A percentile compares a stretch with the other conserved stretches of the same genome.
Conservation (phyloP, 805 yeast genomes). For the Kodamaea jinghongensis region DNA sequence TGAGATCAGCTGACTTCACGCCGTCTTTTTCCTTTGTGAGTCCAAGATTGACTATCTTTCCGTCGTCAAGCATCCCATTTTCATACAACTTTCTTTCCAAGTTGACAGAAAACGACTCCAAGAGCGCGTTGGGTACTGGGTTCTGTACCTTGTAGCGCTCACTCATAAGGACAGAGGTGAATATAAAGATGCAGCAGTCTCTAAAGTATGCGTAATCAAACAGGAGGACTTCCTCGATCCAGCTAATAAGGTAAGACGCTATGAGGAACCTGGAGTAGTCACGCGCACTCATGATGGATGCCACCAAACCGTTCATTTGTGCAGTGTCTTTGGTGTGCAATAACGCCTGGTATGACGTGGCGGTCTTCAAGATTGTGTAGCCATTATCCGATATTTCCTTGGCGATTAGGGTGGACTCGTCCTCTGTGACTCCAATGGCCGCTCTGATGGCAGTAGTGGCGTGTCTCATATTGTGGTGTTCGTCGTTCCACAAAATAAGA, state of each 20-base stretch:
- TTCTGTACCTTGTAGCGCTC: slow-evolving; percentile 34
- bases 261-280: slow-evolving; percentile 40
- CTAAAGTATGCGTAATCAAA: slow-evolving; percentile 18
- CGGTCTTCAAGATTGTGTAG: slow-evolving; percentile 43
- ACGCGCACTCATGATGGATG: slow-evolving; percentile 50
- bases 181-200: slow-evolving; percentile 33
- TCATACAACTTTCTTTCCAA: slow-evolving; percentile 16
- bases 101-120: slow-evolving; percentile 15
- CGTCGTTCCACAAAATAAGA: slow-evolving; percentile 76
- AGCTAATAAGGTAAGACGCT: no score
- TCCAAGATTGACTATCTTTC: slow-evolving; percentile 25
- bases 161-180: no score
- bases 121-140: slow-evolving; percentile 22
- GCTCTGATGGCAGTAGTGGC: slow-evolving; percentile 48
- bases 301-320: slow-evolving; percentile 49
- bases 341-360: slow-evolving; percentile 12
- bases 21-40: slow-evolving; percentile 13
- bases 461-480: slow-evolving; percentile 58
- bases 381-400: slow-evolving; percentile 49
- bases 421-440: slow-evolving; percentile 25
- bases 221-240: no score
- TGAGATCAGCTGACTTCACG: slow-evolving; percentile 2
- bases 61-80: slow-evolving; percentile 31
- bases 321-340: slow-evolving; percentile 20
- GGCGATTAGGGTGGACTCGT: slow-evolving; percentile 37